Percentiles rank a stretch among this genome's conserved stretches.
phyloP scores from a whole-genome alignment of 768 basidiomycete genomes.

The Hebeloma cylindrosporum region DNA sequence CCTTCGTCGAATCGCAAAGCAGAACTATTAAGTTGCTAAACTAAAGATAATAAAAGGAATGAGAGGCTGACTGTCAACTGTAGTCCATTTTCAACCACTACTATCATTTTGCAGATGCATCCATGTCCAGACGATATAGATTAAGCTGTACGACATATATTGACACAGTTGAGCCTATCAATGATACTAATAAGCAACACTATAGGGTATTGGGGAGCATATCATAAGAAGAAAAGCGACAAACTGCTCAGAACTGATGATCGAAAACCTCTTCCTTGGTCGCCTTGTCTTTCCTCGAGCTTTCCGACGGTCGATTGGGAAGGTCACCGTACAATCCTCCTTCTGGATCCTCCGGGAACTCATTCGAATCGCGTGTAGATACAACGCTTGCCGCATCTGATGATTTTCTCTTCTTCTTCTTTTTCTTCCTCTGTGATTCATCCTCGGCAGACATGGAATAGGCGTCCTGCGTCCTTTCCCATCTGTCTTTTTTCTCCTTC shows the following conservation, averaged over 20 bases:
- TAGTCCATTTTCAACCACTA: not conserved
- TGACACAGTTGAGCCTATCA: slow-evolving; percentile 17
- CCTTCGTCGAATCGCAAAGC: too few species aligned
- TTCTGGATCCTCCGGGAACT: slow-evolving; percentile 72
- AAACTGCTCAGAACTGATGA: slow-evolving; percentile 13
- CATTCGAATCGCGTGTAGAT: slow-evolving; percentile 40
- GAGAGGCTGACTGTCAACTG: not conserved
- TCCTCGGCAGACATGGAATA: slow-evolving; percentile 49
- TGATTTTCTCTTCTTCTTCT: slow-evolving; percentile 61
- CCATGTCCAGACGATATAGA: not conserved
- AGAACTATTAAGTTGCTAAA: too few species aligned
- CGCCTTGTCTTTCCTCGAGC: slow-evolving; percentile 23
- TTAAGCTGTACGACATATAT: slow-evolving; percentile 9
- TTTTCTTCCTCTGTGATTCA: slow-evolving; percentile 45
- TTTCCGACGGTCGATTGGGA: slow-evolving; percentile 13
- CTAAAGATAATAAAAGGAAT: too few species aligned
- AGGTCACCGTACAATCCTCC: slow-evolving; percentile 59
- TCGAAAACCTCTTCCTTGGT: slow-evolving; percentile 38
- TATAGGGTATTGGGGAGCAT: not conserved
- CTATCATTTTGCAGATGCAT: not conserved
- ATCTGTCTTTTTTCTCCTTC: slow-evolving; percentile 83
- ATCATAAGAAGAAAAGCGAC: not conserved
- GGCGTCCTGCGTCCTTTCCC: slow-evolving; percentile 86
- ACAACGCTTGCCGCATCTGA: slow-evolving; percentile 38
- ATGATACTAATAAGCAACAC: slow-evolving; percentile 2